Conservation (phyloP, 306 rosid genomes). For the Casuarina equisetifolia region DNA sequence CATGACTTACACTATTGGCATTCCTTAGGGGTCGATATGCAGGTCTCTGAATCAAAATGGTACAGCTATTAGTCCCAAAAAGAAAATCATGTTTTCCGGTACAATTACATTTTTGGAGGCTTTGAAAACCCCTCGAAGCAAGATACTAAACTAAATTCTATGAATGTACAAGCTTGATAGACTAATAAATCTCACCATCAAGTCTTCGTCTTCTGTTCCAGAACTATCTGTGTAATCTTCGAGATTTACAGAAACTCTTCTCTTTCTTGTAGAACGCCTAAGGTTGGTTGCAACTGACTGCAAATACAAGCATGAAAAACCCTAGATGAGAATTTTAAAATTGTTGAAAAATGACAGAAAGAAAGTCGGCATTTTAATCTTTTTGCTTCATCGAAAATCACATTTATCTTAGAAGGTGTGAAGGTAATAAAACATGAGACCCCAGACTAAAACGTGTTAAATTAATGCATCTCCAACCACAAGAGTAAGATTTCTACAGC, state of each 20-base stretch:
- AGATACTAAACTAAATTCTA: slow-evolving; percentile 8
- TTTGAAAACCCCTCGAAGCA: slow-evolving; percentile 5
- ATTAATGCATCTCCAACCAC: neutral
- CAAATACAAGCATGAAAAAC: slow-evolving; percentile 15
- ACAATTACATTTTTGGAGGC: neutral
- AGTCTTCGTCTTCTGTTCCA: slow-evolving; percentile 65
- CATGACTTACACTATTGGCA: slow-evolving; percentile 45
- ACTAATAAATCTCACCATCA: slow-evolving; percentile 61
- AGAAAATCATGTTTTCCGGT: slow-evolving; percentile 9
- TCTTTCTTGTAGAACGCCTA: slow-evolving; percentile 76
- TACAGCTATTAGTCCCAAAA: slow-evolving; percentile 32
- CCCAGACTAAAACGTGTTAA: neutral
- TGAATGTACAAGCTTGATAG: slow-evolving; percentile 16
- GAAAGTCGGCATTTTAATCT: slow-evolving; percentile 12
- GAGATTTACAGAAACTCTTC: slow-evolving; percentile 51
- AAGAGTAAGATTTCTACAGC: neutral
- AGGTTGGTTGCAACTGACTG: slow-evolving; percentile 58
- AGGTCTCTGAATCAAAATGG: slow-evolving; percentile 58
- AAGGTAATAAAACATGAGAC: neutral
- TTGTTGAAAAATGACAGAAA: slow-evolving; percentile 17
- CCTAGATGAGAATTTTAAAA: slow-evolving; percentile 27
- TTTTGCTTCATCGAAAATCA: slow-evolving; percentile 20
- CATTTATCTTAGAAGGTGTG: neutral
- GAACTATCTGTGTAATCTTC: slow-evolving; percentile 58
- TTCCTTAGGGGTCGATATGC: slow-evolving; percentile 44